A percentile compares a stretch with the other conserved stretches of the same genome.
Conservation (phyloP, 164 flowering plant genomes). For the Piper betle region DNA sequence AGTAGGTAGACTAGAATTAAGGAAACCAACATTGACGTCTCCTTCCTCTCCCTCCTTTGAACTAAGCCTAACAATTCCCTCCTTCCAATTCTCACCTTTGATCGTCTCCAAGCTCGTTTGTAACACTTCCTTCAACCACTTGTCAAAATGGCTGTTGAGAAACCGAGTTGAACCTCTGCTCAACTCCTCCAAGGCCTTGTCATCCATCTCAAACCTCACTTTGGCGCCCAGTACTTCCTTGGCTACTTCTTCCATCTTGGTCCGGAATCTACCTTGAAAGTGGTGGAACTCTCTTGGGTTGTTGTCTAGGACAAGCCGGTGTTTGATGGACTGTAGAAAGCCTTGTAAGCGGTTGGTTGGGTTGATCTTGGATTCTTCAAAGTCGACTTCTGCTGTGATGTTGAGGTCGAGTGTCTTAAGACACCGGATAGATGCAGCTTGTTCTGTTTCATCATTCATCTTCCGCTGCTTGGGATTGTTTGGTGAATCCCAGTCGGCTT, state of each 20-base stretch:
- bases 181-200: constrained; percentile 41
- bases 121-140: constrained; percentile 66
- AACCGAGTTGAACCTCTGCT: constrained; percentile 25
- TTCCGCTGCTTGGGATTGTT: constrained; percentile 26
- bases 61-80: constrained; percentile 34
- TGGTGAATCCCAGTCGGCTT: constrained; percentile 29
- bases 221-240: constrained; percentile 23
- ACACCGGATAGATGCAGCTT: constrained; percentile 30
- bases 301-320: constrained; percentile 23
- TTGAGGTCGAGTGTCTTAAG: constrained; percentile 55
- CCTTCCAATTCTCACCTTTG: constrained; percentile 24
- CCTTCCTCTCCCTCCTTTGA: constrained; percentile 30
- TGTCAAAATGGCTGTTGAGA: constrained; percentile 43
- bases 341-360: constrained; percentile 27
- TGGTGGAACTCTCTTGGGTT: constrained; percentile 12
- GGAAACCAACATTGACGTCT: constrained; percentile 30
- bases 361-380: constrained; percentile 29
- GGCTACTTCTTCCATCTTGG: constrained; percentile 25
- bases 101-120: constrained; percentile 42
- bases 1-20: constrained; percentile 63
- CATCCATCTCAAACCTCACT: constrained; percentile 28
- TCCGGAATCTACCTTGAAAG: constrained; percentile 24
- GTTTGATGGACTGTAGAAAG: constrained; percentile 32
- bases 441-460: constrained; percentile 22
- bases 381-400: constrained; percentile 43